Base-by-base conservation (phyloP, 257 asterid genomes). In the Solanum pimpinellifolium region DNA sequence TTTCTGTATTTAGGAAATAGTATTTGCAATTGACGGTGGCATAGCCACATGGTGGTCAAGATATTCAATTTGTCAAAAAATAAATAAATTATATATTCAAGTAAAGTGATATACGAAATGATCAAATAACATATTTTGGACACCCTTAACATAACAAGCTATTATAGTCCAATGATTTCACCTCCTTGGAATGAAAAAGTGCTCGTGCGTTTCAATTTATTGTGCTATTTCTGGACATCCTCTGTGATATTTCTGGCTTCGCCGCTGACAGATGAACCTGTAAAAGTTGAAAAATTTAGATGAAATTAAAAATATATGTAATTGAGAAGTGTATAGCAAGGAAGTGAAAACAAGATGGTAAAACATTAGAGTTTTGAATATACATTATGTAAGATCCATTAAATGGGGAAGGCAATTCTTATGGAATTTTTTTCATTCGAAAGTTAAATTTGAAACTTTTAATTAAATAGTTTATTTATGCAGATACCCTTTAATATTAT, bases 341-440 rank as follows among this genome's bases (percentile, higher is more conserved):
- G 69, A 60, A 60, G 69, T 23, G 29, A 60, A n/a, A 60, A 9
- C 13, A 21, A 21, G 69, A 60, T 60, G 69, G 29, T 13, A 11
- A 49, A 60, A 60, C 69, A 60, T 60, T 60, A 60, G 14, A 10
- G 13, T 9, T 9, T 9, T 23, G 69, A 23, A 60, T 14, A 15
- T 15, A 15, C 9, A 20, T 3, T 16, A 5, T 1, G 9, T 62
- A n/a, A 62, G 70, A 62, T 5, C 14, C 15, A 62, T 62, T n/a
- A 62, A 62, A 62, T 62, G 27, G 13, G 13, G 27, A 21, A 60
- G 68, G 13, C 4, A 9, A 4, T 46, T 12, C 52, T 47, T 13
- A 16, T 52, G 9, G 8, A 2, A 0, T 62, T 62, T 23, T 62
- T n/a, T 62, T 0, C 2, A 21, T 6, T 1, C 4, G 3, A 11